A percentile compares a stretch with the other conserved stretches of the same genome.
These are phyloP conservation scores for Berberis thunbergii DNA, from an alignment of 164 flowering plant genomes.

Conservation along the genomic window DNA sequence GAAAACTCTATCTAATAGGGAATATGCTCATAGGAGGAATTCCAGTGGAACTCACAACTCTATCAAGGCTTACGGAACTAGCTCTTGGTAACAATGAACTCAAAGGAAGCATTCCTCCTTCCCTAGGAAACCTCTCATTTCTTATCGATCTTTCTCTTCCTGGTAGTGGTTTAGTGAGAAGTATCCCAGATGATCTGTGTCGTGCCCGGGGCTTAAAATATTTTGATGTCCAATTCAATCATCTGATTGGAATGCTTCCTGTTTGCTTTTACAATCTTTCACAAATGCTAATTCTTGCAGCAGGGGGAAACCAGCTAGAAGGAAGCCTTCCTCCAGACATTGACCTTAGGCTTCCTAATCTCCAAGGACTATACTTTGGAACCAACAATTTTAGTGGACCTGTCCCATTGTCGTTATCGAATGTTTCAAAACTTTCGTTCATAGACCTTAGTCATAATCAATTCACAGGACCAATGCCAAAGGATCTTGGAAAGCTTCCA, in stretches of 20 bases:
- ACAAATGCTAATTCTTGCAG: not conserved
- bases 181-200: constrained; percentile 1
- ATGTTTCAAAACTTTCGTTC: no score
- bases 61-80: not conserved
- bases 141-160: not conserved
- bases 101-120: constrained; percentile 5
- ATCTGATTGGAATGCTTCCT: constrained; percentile 6
- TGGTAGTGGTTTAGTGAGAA: not conserved
- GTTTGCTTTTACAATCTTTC: constrained; percentile 5
- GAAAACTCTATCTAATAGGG: not conserved
- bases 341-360: constrained; percentile 4
- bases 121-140: constrained; percentile 9
- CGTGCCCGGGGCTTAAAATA: not conserved
- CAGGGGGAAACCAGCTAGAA: not conserved
- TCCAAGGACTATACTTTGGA: not conserved
- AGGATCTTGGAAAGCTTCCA: no score
- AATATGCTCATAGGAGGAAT: constrained; percentile 9
- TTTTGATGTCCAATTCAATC: not conserved
- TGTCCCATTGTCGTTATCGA: no score
- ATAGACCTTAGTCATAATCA: no score
- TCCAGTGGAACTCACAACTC: not conserved
- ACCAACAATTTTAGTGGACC: not conserved
- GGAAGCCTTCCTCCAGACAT: constrained; percentile 1
- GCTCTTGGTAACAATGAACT: not conserved
- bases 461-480: no score